phyloP scores from a whole-genome alignment of 345 rosid genomes.

The Lumnitzera racemosa region DNA sequence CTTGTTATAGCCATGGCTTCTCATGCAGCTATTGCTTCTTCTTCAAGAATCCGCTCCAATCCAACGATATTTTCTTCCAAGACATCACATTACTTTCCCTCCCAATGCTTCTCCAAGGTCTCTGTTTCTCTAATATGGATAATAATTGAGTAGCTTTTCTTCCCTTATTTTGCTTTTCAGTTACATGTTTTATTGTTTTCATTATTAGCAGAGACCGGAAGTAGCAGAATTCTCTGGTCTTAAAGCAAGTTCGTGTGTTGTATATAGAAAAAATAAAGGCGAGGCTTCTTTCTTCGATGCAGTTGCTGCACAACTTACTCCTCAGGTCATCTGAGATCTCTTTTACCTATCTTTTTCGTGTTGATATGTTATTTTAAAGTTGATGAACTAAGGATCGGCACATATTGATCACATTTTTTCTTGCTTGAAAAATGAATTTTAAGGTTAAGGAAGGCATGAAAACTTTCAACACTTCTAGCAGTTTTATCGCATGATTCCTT shows the following conservation, averaged over 20 bases:
- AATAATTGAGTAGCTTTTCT: not conserved
- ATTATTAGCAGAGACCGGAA: conserved; percentile 52
- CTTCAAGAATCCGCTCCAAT: conserved; percentile 60
- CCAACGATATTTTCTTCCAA: conserved; percentile 48
- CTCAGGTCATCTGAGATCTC: conserved; percentile 34
- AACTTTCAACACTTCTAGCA: too few species aligned
- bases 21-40: conserved; percentile 85
- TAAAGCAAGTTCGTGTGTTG: conserved; percentile 33
- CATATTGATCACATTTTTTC: too few species aligned
- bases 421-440: too few species aligned
- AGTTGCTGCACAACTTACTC: conserved; percentile 61
- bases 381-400: too few species aligned
- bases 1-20: conserved; percentile 66
- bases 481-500: too few species aligned
- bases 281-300: conserved; percentile 67
- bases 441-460: too few species aligned
- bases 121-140: not conserved
- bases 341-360: too few species aligned
- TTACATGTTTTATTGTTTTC: conserved; percentile 4
- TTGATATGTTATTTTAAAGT: too few species aligned
- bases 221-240: conserved; percentile 77
- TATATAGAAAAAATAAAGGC: conserved; percentile 26
- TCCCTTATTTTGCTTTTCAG: not conserved
- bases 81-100: conserved; percentile 43
- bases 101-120: conserved; percentile 79